Evolutionary conservation across 1,139 yeast genomes (phyloP), one percentile per base, ranked within the genome.

Genomic region (Blastobotrys aristatus): DNA sequence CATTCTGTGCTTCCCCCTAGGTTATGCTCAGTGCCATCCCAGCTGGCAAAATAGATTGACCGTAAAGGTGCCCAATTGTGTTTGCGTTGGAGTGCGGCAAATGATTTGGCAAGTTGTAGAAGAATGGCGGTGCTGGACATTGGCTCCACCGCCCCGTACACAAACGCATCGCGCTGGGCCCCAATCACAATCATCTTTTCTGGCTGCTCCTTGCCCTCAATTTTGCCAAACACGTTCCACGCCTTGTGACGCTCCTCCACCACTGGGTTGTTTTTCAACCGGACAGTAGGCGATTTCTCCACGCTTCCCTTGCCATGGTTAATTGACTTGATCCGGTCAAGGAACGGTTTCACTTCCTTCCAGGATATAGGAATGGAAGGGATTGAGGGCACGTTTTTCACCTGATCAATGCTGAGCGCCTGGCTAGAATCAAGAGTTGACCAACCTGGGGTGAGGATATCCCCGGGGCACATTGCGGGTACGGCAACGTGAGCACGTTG

Each of bases 31-130:
- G 85, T 73, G 0, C 87, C 97, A 58, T 90, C 96, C 73, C 88
- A 89, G 1, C 96, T 87, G 0, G 82, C 80, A 66, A 92, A 89
- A 58, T 83, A 82, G 7, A 92, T 80, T 1, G 92, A 74, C 59
- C 98, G 75, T 24, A 90, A 65, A 0, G 98, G 97, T 40, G 74
- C 71, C 97, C 97, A 92, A 51, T 82, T 78, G 55, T 75, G 77
- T 46, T 79, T 73, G 47, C 79, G 71, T 52, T 77, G 82, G 63
- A 90, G 68, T 20, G 79, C 71, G n/a, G 89, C 79, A 50, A 92
- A 77, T 0, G 86, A 65, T 50, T 85, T 77, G 3, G 87, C 80
- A 48, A 90, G 66, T 57, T 88, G 94, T 14, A 90, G 67, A 50
- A 92, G 63, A 1, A 84, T 72, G 0, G 84, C 80, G 0, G 94